Conservation (phyloP, 495 filamentous ascomycete genomes). For the Penicillium paxilli region DNA sequence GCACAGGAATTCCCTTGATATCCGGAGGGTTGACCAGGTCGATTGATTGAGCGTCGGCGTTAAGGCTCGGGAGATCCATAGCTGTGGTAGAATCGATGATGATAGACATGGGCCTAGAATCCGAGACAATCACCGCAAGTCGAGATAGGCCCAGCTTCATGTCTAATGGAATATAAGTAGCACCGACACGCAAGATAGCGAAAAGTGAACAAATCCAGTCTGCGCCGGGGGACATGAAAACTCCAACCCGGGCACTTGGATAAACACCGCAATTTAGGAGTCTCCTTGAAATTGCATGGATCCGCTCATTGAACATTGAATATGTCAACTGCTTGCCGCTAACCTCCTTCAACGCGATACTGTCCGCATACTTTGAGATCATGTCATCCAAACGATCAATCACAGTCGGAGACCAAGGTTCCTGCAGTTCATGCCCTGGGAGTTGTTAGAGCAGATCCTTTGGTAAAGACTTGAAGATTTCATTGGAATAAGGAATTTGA, state of each 20-base stretch:
- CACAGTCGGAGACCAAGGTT: conserved; percentile 35
- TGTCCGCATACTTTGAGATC: conserved; percentile 1
- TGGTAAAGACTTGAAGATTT: too few relatives aligned
- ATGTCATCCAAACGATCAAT: conserved; percentile 34
- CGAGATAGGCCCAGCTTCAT: conserved; percentile 30
- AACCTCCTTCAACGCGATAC: conserved; percentile 11
- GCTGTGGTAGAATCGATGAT: conserved; percentile 6
- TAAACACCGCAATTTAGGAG: conserved; percentile 14
- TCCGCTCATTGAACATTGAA: conserved; percentile 1
- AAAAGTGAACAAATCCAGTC: conserved; percentile 53
- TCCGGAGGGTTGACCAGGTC: not conserved
- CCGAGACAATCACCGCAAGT: conserved; percentile 25
- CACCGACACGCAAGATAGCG: conserved; percentile 48
- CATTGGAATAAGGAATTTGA: not conserved
- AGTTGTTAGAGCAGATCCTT: not conserved
- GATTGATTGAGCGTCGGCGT: conserved; percentile 20
- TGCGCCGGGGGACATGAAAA: conserved; percentile 24
- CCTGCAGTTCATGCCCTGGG: conserved; percentile 17
- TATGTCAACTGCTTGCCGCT: conserved; percentile 16
- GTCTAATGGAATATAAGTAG: conserved; percentile 53
- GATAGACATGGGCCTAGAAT: conserved; percentile 19
- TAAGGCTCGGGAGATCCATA: not conserved
- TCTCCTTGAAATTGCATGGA: conserved; percentile 15
- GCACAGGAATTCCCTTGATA: not conserved
- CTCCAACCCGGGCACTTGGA: conserved; percentile 21